Conservation (phyloP, 345 rosid genomes). For the Populus ilicifolia region DNA sequence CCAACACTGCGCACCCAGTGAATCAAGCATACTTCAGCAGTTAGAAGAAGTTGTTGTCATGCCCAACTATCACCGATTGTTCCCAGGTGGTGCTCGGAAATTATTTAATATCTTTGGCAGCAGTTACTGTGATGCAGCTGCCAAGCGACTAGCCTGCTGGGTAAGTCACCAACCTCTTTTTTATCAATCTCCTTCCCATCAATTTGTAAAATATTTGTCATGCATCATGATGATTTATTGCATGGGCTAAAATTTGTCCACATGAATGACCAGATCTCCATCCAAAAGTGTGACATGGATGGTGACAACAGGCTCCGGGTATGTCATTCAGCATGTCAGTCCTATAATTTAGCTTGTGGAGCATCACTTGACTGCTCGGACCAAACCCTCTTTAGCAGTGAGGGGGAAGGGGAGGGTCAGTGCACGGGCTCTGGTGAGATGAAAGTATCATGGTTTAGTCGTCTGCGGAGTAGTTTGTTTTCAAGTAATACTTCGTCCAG, state of each 20-base stretch:
- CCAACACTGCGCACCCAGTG: slow-evolving; percentile 95
- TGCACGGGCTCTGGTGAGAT: slow-evolving; percentile 83
- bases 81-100: slow-evolving; percentile 84
- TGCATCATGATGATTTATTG: not conserved
- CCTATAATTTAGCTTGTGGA: slow-evolving; percentile 88
- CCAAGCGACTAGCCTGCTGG: slow-evolving; percentile 96
- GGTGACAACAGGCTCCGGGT: slow-evolving; percentile 95
- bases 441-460: slow-evolving; percentile 47
- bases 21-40: slow-evolving; percentile 84
- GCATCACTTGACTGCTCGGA: slow-evolving; percentile 97
- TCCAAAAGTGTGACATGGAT: slow-evolving; percentile 89
- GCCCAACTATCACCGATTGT: slow-evolving; percentile 88
- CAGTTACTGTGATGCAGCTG: slow-evolving; percentile 82
- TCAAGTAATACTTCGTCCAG: slow-evolving; percentile 22
- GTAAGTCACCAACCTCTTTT: slow-evolving; percentile 31
- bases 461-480: slow-evolving; percentile 39
- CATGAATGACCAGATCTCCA: slow-evolving; percentile 64
- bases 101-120: slow-evolving; percentile 69
- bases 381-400: slow-evolving; percentile 87
- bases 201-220: too few species aligned
- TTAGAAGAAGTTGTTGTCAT: slow-evolving; percentile 95
- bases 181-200: not conserved
- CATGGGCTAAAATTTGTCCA: not conserved
- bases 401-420: slow-evolving; percentile 67
- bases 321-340: slow-evolving; percentile 88